A percentile compares a stretch with the other conserved stretches of the same genome.
Evolutionary conservation across 1,284 basidiomycete genomes (phyloP).

Genomic region (Ceratobasidium sp.): DNA sequence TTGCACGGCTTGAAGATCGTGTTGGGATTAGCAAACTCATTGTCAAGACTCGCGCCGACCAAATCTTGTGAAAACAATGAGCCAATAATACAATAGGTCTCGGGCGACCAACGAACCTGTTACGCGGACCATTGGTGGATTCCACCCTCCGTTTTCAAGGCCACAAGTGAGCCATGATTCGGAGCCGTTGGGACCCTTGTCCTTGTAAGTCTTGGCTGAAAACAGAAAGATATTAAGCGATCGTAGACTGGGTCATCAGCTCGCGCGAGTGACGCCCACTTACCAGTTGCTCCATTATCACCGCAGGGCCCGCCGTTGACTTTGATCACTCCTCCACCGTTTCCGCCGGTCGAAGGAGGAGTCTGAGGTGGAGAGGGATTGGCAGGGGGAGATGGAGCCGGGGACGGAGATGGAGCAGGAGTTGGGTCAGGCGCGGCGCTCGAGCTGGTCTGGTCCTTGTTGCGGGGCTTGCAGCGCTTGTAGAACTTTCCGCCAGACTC

Average conservation of each 20-base stretch:
- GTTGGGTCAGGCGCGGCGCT: background rate
- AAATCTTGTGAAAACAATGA: constrained; percentile 47
- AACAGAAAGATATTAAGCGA: constrained; percentile 17
- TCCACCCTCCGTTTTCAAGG: constrained; percentile 61
- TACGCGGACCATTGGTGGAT: constrained; percentile 64
- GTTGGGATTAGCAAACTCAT: constrained; percentile 57
- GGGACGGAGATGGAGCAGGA: background rate
- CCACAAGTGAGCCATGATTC: constrained; percentile 84
- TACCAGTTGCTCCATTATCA: constrained; percentile 58
- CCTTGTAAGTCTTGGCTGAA: constrained; percentile 58
- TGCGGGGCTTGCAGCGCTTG: constrained; percentile 33
- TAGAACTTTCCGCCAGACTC: background rate
- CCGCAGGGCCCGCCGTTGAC: constrained; percentile 53
- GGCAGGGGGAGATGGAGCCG: background rate
- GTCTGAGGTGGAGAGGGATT: background rate
- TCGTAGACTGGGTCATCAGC: too few species aligned
- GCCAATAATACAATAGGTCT: background rate
- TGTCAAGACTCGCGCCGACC: constrained; percentile 59
- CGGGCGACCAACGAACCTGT: constrained; percentile 42
- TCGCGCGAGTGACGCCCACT: too few species aligned
- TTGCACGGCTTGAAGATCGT: constrained; percentile 71
- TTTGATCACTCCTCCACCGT: constrained; percentile 10
- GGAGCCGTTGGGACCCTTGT: constrained; percentile 73
- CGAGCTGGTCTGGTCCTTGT: background rate
- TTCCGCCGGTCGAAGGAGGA: constrained; percentile 1